Percentiles rank a stretch among this genome's conserved stretches.
These are phyloP conservation scores for Microascus cirrosus DNA, from an alignment of 2,329 filamentous ascomycete genomes.

Conservation along the genomic window DNA sequence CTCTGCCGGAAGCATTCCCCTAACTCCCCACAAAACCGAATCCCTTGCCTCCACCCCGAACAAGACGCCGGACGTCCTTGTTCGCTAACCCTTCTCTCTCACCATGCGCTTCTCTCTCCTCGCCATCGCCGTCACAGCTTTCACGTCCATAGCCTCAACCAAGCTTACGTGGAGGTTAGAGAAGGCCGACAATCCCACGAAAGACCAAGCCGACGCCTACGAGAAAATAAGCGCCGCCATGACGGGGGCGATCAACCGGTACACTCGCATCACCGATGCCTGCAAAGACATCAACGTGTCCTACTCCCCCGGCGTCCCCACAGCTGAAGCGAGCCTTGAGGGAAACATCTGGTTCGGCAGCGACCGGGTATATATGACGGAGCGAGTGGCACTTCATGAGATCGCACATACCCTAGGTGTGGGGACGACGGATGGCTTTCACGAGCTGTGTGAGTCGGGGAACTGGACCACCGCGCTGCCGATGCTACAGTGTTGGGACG, in stretches of 20 bases:
- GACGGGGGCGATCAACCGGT: constrained; percentile 25
- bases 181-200: constrained; percentile 23
- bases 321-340: constrained; percentile 32
- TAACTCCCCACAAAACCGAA: neutral
- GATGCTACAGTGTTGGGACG: constrained; percentile 30
- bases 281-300: constrained; percentile 25
- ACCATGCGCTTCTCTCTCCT: constrained; percentile 23
- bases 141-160: constrained; percentile 20
- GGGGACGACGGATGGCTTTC: constrained; percentile 29
- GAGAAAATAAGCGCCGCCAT: constrained; percentile 29
- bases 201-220: constrained; percentile 31
- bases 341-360: constrained; percentile 34
- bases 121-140: constrained; percentile 14
- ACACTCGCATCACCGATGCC: constrained; percentile 19
- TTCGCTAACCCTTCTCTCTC: too few species aligned
- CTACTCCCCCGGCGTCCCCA: constrained; percentile 30
- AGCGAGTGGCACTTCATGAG: constrained; percentile 36
- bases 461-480: constrained; percentile 27
- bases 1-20: too few species aligned
- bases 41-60: neutral
- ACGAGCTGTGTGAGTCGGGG: constrained; percentile 22
- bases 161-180: constrained; percentile 25
- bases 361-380: constrained; percentile 33
- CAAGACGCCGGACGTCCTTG: neutral
- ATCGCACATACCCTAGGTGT: constrained; percentile 34